phyloP scores from a whole-genome alignment of 768 basidiomycete species.

The Amanita molliuscula region DNA sequence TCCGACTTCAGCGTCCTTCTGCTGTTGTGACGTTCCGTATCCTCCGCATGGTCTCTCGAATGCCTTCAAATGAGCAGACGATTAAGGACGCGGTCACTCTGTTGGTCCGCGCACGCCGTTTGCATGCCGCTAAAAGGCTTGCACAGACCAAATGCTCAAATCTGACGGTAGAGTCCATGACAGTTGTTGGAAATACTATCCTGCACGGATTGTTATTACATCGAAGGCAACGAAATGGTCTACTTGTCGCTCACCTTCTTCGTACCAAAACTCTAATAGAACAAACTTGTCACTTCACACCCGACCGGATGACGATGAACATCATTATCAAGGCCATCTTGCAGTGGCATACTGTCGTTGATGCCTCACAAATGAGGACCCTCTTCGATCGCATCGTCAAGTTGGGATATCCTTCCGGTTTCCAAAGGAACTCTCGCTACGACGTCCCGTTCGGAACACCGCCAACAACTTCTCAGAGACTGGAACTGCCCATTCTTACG shows the following conservation, averaged over 20 bases:
- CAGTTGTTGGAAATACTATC: constrained; percentile 46
- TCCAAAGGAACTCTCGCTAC: constrained; percentile 16
- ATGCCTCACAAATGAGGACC: constrained; percentile 30
- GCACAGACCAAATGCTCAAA: constrained; percentile 19
- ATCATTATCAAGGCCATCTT: constrained; percentile 55
- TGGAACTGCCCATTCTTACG: constrained; percentile 28
- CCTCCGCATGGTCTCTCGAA: constrained; percentile 14
- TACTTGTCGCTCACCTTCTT: constrained; percentile 33
- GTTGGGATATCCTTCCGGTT: constrained; percentile 44
- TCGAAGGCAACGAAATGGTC: constrained; percentile 26
- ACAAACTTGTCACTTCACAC: constrained; percentile 35
- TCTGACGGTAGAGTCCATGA: constrained; percentile 22
- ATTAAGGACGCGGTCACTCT: constrained; percentile 25
- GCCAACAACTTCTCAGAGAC: constrained; percentile 7
- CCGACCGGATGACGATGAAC: constrained; percentile 65
- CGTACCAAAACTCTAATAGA: constrained; percentile 32
- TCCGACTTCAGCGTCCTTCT: constrained; percentile 14
- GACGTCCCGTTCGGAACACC: constrained; percentile 37
- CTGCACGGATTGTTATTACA: constrained; percentile 31
- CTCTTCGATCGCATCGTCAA: constrained; percentile 59
- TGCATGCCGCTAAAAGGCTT: constrained; percentile 33
- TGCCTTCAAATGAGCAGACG: constrained; percentile 15
- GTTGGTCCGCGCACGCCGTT: constrained; percentile 30
- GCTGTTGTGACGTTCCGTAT: constrained; percentile 12
- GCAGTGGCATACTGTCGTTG: constrained; percentile 35